Conservation (phyloP, 1,284 basidiomycete genomes). For the Fomes fomentarius region DNA sequence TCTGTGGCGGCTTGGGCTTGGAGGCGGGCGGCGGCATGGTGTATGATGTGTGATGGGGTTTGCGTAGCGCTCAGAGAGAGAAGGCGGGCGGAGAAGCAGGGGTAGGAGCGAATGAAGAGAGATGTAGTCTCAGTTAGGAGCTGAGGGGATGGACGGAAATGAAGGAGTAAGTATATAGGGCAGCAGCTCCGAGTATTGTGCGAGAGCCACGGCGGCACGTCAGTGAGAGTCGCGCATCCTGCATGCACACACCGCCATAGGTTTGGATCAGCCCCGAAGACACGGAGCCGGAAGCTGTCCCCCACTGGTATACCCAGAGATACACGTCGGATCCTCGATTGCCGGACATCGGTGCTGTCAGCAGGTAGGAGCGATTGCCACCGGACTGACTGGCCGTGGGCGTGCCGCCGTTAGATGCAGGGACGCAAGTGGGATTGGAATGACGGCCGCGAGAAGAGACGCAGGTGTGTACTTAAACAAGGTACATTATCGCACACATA, state of each 20-base stretch:
- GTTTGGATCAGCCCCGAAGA: conserved; percentile 12
- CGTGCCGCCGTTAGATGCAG: conserved; percentile 8
- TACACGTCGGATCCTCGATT: conserved; percentile 10
- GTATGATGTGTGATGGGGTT: conserved; percentile 13
- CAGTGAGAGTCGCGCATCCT: conserved; percentile 14
- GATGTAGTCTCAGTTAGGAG: neutral
- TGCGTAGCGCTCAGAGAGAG: conserved; percentile 1
- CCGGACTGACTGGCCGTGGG: conserved; percentile 17
- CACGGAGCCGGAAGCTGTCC: conserved; percentile 15
- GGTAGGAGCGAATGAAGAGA: neutral
- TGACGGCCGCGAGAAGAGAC: neutral
- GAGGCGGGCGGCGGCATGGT: conserved; percentile 31
- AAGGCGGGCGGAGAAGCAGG: neutral
- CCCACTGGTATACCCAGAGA: conserved; percentile 14
- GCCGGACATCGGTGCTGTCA: conserved; percentile 10
- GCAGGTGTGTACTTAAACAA: conserved; percentile 4
- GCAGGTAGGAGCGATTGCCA: conserved; percentile 6
- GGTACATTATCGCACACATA: conserved; percentile 16
- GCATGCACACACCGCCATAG: conserved; percentile 14
- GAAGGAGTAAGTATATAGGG: conserved; percentile 20
- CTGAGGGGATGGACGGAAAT: neutral
- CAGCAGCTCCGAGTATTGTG: conserved; percentile 21
- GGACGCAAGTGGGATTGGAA: neutral
- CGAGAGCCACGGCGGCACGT: conserved; percentile 16
- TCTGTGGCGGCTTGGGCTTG: conserved; percentile 43